These are phyloP conservation scores for Apophysomyces elegans DNA, from an alignment of 371 early-diverging fungal species.

Conservation along the genomic window DNA sequence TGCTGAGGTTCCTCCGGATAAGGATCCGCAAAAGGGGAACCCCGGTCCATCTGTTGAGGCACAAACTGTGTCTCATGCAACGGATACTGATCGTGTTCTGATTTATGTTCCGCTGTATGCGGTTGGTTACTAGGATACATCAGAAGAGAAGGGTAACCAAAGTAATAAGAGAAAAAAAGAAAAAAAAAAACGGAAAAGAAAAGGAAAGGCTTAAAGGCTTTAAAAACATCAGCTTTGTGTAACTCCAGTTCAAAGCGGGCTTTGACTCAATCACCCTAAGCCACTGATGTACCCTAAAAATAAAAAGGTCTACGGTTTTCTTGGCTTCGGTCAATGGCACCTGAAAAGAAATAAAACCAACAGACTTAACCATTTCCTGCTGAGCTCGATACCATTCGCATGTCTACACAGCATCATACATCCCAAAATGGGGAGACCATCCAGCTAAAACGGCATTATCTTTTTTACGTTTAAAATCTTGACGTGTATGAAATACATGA, in stretches of 20 bases:
- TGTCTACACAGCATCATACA: too few relatives aligned
- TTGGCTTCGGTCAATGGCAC: too few relatives aligned
- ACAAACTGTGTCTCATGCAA: slow-evolving; percentile 48
- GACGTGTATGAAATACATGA: too few relatives aligned
- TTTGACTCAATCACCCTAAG: background rate
- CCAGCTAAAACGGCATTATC: too few relatives aligned
- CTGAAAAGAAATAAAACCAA: too few relatives aligned
- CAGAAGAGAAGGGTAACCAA: background rate
- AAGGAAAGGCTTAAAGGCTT: background rate
- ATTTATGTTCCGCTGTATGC: slow-evolving; percentile 24
- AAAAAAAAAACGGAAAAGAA: background rate
- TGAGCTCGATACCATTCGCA: too few relatives aligned
- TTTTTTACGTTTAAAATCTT: too few relatives aligned
- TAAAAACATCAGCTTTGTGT: slow-evolving; percentile 7
- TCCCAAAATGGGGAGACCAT: too few relatives aligned
- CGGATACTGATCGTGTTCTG: slow-evolving; percentile 45
- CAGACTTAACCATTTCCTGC: too few relatives aligned
- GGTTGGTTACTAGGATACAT: slow-evolving; percentile 26
- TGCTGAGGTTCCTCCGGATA: slow-evolving; percentile 26
- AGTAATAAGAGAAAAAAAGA: background rate
- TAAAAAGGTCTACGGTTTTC: background rate
- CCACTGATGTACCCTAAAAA: slow-evolving; percentile 3
- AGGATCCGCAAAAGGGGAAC: slow-evolving; percentile 47
- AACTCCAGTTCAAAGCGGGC: slow-evolving; percentile 4
- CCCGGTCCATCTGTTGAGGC: slow-evolving; percentile 35